phyloP scores from a whole-genome alignment of 2,329 filamentous ascomycete species.

The Macrophomina phaseolina region DNA sequence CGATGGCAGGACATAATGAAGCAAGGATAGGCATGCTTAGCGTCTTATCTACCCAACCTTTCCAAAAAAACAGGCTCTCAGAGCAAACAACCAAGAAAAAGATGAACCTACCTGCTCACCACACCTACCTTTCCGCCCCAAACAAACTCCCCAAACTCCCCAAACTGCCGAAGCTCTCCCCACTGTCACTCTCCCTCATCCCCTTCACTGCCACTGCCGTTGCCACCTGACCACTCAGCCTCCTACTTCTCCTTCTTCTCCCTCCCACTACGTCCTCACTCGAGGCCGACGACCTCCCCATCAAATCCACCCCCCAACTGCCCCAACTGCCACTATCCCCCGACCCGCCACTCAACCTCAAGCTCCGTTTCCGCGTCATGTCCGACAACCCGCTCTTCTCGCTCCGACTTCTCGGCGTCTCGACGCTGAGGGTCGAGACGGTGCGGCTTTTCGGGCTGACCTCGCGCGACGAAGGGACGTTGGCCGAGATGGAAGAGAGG shows the following conservation, averaged over 20 bases:
- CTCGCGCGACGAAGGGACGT: not conserved
- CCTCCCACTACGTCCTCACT: not conserved
- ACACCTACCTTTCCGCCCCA: not conserved
- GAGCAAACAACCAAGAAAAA: no score
- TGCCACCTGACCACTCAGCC: not conserved
- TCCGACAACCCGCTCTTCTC: not conserved
- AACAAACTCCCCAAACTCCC: not conserved
- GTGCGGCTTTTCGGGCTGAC: not conserved
- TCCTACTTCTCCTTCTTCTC: not conserved
- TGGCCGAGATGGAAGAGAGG: not conserved
- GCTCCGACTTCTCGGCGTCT: not conserved
- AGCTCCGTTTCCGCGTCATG: not conserved
- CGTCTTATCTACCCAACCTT: no score
- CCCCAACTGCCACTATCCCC: slow-evolving; percentile 40
- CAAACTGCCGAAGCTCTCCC: not conserved
- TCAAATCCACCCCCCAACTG: not conserved
- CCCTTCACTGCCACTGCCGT: slow-evolving; percentile 40
- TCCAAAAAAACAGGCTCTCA: no score
- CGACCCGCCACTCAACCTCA: not conserved
- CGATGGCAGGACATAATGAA: no score
- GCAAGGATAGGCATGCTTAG: no score
- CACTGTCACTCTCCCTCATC: not conserved
- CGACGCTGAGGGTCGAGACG: not conserved
- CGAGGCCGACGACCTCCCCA: not conserved
- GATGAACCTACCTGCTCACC: no score